Evolutionary conservation across 495 filamentous ascomycete genomes (phyloP).

Genomic region (Neurospora hispaniola): DNA sequence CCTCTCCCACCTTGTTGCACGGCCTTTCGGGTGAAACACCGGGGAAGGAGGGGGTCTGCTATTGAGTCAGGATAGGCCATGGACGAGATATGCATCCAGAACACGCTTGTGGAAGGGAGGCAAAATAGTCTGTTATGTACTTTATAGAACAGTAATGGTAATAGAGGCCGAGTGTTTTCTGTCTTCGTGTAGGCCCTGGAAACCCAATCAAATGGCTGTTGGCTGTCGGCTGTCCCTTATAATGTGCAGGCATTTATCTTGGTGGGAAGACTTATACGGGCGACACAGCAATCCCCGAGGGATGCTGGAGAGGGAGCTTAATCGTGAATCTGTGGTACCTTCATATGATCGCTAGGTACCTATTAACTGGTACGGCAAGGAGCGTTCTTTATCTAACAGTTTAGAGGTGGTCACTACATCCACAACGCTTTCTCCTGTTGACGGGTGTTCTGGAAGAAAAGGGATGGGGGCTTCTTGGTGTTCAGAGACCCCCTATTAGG

Average conservation of each 20-base stretch:
- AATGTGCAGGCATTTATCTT: not conserved
- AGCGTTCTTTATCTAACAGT: not conserved
- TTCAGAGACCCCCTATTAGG: not conserved
- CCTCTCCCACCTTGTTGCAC: not conserved
- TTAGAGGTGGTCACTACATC: not conserved
- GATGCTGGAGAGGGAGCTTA: not conserved
- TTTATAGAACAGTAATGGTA: too few species aligned
- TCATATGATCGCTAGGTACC: not conserved
- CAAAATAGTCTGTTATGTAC: not conserved
- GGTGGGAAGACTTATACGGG: not conserved
- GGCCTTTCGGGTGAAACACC: not conserved
- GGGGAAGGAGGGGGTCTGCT: not conserved
- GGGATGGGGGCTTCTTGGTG: not conserved
- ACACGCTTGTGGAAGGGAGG: not conserved
- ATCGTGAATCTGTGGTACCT: not conserved
- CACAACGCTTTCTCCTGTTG: not conserved
- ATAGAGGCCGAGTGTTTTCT: too few species aligned
- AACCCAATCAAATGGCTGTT: not conserved
- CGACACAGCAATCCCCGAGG: not conserved
- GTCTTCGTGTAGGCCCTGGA: too few species aligned
- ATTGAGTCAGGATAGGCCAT: not conserved
- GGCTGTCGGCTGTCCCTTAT: not conserved
- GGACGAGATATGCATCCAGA: not conserved
- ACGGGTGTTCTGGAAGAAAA: not conserved
- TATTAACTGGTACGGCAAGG: not conserved